phyloP scores from a whole-genome alignment of 2,329 filamentous ascomycete genomes.

The Pseudogymnoascus sp. region DNA sequence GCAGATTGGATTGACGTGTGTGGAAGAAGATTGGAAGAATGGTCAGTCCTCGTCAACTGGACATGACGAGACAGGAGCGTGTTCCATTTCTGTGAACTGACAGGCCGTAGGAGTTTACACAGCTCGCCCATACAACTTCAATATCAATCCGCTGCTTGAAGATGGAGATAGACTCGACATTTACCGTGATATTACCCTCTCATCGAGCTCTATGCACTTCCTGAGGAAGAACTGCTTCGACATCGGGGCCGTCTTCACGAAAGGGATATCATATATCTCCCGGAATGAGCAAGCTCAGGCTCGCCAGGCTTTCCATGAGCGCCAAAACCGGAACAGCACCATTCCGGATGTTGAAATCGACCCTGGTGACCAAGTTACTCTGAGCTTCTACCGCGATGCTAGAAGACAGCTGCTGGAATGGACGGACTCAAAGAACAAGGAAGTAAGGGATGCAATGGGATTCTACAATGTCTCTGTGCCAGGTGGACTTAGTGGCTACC shows the following conservation, averaged over 20 bases:
- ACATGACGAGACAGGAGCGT: slow-evolving; percentile 8
- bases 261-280: slow-evolving; percentile 56
- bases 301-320: slow-evolving; percentile 29
- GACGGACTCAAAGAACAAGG: not conserved
- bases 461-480: slow-evolving; percentile 40
- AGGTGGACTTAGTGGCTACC: slow-evolving; percentile 44
- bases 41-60: slow-evolving; percentile 29
- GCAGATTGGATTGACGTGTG: slow-evolving; percentile 60
- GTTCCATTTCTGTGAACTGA: not conserved
- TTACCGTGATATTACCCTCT: slow-evolving; percentile 48
- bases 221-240: slow-evolving; percentile 50
- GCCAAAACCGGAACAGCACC: slow-evolving; percentile 20
- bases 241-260: slow-evolving; percentile 46
- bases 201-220: slow-evolving; percentile 47
- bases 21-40: slow-evolving; percentile 46
- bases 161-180: slow-evolving; percentile 44
- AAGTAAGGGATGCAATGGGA: slow-evolving; percentile 19
- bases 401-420: slow-evolving; percentile 13
- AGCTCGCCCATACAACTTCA: slow-evolving; percentile 57
- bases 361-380: slow-evolving; percentile 18
- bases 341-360: slow-evolving; percentile 24
- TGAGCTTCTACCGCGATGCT: slow-evolving; percentile 22
- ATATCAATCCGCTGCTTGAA: slow-evolving; percentile 47
- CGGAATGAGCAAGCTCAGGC: slow-evolving; percentile 47
- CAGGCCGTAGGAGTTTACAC: slow-evolving; percentile 41